Evolutionary conservation across 768 basidiomycete species (phyloP).

Genomic region (Boletus fagicola): DNA sequence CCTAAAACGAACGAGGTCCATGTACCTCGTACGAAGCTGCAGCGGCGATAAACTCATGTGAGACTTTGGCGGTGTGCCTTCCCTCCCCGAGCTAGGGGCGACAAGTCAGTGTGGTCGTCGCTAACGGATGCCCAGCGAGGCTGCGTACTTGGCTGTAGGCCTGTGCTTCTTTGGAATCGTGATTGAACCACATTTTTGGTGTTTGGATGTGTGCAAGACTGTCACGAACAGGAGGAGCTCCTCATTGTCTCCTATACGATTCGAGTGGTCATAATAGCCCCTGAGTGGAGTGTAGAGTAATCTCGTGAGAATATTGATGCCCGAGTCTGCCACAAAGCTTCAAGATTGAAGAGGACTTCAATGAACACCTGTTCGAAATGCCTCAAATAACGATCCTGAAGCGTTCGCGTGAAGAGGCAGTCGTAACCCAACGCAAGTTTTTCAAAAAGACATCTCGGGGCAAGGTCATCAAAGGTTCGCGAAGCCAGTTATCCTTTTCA

Average conservation of each 20-base stretch:
- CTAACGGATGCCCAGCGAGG: too few relatives aligned
- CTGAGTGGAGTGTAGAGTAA: background rate
- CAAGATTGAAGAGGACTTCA: too few relatives aligned
- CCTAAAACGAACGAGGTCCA: background rate
- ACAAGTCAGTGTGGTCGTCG: background rate
- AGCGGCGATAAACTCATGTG: conserved; percentile 28
- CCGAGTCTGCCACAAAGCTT: too few relatives aligned
- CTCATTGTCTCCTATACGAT: background rate
- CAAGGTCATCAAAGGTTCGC: conserved; percentile 86
- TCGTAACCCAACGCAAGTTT: conserved; percentile 83
- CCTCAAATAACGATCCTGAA: conserved; percentile 70
- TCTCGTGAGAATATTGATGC: conserved; percentile 9
- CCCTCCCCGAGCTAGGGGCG: conserved; percentile 13
- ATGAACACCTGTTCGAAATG: conserved; percentile 30
- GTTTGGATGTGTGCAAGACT: background rate
- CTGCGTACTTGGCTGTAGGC: conserved; percentile 19
- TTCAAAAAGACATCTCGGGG: conserved; percentile 95
- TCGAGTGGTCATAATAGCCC: background rate
- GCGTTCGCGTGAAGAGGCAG: conserved; percentile 66
- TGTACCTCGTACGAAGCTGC: conserved; percentile 31
- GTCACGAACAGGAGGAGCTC: background rate
- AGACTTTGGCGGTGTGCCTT: conserved; percentile 21
- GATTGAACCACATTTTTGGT: conserved; percentile 22
- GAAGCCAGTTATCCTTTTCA: too few relatives aligned
- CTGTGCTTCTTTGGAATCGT: conserved; percentile 26